A percentile compares a stretch with the other conserved stretches of the same genome.
These are phyloP conservation scores for Citrus glauca DNA, from an alignment of 345 rosid species.

Conservation along the genomic window DNA sequence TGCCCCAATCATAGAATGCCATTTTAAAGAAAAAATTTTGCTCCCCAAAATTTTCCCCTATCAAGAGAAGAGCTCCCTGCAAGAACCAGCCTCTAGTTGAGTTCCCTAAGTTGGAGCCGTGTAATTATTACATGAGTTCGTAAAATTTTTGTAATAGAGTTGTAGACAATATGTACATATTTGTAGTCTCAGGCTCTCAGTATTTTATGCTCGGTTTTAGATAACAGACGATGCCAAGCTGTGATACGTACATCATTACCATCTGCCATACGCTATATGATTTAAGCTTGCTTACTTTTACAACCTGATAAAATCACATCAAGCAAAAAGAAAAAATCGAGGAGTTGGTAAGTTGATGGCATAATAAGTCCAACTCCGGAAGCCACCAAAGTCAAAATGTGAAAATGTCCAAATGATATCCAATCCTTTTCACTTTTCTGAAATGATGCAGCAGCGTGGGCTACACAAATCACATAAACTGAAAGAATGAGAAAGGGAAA, in stretches of 20 bases:
- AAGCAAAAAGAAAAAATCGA: not conserved
- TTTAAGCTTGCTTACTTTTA: not conserved
- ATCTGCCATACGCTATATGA: not conserved
- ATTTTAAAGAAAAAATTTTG: not conserved
- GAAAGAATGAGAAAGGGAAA: not conserved
- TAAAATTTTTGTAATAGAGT: not conserved
- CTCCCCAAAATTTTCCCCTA: too few species aligned
- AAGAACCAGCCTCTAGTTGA: not conserved
- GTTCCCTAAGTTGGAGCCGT: too few species aligned
- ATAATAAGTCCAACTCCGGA: slow-evolving; percentile 4
- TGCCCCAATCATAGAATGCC: not conserved
- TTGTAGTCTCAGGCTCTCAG: too few species aligned
- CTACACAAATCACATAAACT: not conserved
- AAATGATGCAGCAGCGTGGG: not conserved
- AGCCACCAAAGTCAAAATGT: slow-evolving; percentile 15
- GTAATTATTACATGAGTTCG: too few species aligned
- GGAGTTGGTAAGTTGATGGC: slow-evolving; percentile 15
- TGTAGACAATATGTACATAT: not conserved
- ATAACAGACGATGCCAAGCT: not conserved
- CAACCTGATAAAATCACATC: not conserved
- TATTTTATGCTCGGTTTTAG: not conserved
- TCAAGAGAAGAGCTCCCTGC: not conserved
- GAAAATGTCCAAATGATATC: not conserved
- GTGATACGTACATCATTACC: not conserved
- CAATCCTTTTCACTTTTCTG: slow-evolving; percentile 1